Evolutionary conservation across 305 asterid genomes (phyloP), one percentile per base, ranked within the genome.

Genomic region (Solanum hybrid): DNA sequence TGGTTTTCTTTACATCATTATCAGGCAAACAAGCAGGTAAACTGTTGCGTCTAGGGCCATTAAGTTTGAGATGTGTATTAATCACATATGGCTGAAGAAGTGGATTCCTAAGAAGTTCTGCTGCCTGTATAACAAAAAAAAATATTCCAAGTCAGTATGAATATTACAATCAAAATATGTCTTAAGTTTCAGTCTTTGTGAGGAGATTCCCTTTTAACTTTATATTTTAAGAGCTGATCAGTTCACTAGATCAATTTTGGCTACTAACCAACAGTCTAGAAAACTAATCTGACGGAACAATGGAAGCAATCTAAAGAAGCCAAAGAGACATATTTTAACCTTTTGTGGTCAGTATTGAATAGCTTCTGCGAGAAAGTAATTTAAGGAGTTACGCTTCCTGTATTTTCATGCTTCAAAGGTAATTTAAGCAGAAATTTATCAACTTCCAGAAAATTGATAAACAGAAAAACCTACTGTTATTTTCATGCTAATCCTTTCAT

Each of bases 101-200:
- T 11, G 95, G 98, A 86, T 96, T 95, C 94, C 95, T 93, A 90
- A 97, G 99, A 93, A 97, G 98, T 89, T 96, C 99, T 64, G 97
- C 94, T 93, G 99, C 98, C 99, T 97, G 97, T 89, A 87, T 39
- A 73, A 82, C 46, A 33, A 77, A 91, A 34, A 34, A 24, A 5
- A 82, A 18, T 13, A 4, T 28, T 11, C 40, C 18, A 86, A n/a
- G n/a, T 22, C 31, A 29, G 33, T 57, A 20, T 57, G 42, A 85
- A 85, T 31, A 84, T 7, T 57, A 57, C 36, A 84, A 84, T 51
- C 36, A 84, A 51, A 42, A 16, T 28, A 28, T 82, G 29, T 5
- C 37, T 9, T 3, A 42, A 79, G 57, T n/a, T 36, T 36, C 57
- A 22, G 86, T 79, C 29, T 79, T 5, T 36, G 33, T n/a, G 61